A percentile compares a stretch with the other conserved stretches of the same genome.
These are phyloP conservation scores for Meira nashicola DNA, from an alignment of 1,284 basidiomycete genomes.

Conservation along the genomic window DNA sequence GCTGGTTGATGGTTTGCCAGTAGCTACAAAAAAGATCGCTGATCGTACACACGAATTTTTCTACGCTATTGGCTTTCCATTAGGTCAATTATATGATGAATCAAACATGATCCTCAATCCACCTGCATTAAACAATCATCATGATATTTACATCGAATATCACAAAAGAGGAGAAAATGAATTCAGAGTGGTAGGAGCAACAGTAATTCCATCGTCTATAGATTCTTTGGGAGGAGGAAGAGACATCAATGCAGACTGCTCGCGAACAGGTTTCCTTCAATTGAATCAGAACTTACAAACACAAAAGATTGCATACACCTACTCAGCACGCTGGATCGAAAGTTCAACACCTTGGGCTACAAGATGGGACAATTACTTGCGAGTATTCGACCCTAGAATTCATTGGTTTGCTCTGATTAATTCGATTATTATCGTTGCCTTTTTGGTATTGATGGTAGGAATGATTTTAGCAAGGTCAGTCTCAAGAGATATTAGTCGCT, in stretches of 20 bases:
- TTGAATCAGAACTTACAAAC: not conserved
- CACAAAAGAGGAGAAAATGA: constrained; percentile 42
- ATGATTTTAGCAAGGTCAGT: constrained; percentile 84
- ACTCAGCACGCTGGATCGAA: constrained; percentile 81
- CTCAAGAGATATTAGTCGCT: constrained; percentile 86
- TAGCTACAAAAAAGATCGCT: constrained; percentile 75
- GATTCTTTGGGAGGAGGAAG: constrained; percentile 26
- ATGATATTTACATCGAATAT: constrained; percentile 48
- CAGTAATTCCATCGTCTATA: constrained; percentile 40
- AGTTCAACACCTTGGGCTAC: constrained; percentile 73
- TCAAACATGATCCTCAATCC: constrained; percentile 51
- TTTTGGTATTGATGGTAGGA: constrained; percentile 82
- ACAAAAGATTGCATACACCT: constrained; percentile 73
- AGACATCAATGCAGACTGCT: constrained; percentile 11
- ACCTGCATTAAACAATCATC: constrained; percentile 51
- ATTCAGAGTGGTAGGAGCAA: constrained; percentile 49
- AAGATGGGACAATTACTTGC: constrained; percentile 87
- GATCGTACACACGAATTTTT: constrained; percentile 66
- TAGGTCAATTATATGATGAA: constrained; percentile 44
- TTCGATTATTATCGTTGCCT: constrained; percentile 66
- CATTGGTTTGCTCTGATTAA: constrained; percentile 86
- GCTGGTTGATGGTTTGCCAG: constrained; percentile 89
- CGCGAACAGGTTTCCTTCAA: not conserved
- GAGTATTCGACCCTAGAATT: constrained; percentile 59
- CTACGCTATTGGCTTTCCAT: constrained; percentile 59